These are phyloP conservation scores for Fraxinus floribunda DNA, from an alignment of 305 asterid genomes.

Conservation along the genomic window DNA sequence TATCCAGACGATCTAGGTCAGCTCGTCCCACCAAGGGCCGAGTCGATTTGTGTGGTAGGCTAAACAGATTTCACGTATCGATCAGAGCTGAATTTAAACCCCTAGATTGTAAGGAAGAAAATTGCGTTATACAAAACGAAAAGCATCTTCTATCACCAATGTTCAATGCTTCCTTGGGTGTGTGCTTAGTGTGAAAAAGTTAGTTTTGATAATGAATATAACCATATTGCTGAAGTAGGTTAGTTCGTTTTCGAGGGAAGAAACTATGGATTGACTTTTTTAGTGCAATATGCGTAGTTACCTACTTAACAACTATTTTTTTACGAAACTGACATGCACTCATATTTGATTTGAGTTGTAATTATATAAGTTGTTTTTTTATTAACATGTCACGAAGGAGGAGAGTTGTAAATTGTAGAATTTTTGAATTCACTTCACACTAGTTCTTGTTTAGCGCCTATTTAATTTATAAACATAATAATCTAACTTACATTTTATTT, in stretches of 20 bases:
- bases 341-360: background rate
- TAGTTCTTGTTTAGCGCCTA: background rate
- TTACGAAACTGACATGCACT: conserved; percentile 36
- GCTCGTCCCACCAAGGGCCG: background rate
- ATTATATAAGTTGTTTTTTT: background rate
- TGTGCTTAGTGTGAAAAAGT: background rate
- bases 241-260: background rate
- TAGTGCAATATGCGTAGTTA: conserved; percentile 30
- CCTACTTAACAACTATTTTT: conserved; percentile 30
- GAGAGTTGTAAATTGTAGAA: background rate
- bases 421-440: background rate
- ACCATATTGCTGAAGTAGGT: background rate
- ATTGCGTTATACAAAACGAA: conserved; percentile 20
- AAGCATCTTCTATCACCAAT: background rate
- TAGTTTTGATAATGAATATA: background rate
- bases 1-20: background rate
- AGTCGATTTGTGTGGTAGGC: background rate
- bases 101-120: conserved; percentile 13
- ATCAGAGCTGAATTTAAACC: background rate
- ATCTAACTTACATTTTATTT: background rate
- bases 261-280: background rate
- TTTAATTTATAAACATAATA: background rate
- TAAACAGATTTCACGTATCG: background rate
- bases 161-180: background rate
- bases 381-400: background rate